These are phyloP conservation scores for Ustilago hordei DNA, from an alignment of 1,284 basidiomycete species.

Conservation along the genomic window DNA sequence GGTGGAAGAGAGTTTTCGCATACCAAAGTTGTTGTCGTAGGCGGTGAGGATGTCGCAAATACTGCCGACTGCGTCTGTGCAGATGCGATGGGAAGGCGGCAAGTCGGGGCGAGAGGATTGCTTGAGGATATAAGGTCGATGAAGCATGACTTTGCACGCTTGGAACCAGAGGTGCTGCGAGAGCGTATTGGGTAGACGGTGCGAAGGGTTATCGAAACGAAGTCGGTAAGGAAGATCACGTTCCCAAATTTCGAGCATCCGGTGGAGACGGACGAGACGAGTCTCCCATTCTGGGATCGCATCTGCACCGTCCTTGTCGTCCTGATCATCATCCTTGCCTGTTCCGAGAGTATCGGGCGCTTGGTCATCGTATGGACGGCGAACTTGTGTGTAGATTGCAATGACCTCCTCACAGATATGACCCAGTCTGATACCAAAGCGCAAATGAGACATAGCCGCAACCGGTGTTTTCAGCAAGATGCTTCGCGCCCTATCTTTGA, in stretches of 20 bases:
- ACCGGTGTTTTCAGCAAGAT: conserved; percentile 46
- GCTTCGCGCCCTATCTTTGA: conserved; percentile 37
- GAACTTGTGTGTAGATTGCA: conserved; percentile 52
- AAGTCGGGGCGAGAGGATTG: conserved; percentile 37
- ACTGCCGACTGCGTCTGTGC: conserved; percentile 50
- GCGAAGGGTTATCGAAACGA: conserved; percentile 37
- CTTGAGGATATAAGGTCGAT: conserved; percentile 59
- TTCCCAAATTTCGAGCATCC: conserved; percentile 36
- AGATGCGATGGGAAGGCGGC: conserved; percentile 53
- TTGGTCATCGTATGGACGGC: conserved; percentile 21
- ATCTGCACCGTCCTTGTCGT: conserved; percentile 1
- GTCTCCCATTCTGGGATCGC: conserved; percentile 37
- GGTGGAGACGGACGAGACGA: conserved; percentile 29
- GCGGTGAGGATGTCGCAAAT: conserved; percentile 51
- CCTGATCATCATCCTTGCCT: neutral
- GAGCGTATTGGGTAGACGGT: conserved; percentile 48
- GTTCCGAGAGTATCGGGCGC: neutral
- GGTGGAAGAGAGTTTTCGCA: conserved; percentile 52
- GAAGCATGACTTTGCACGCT: conserved; percentile 49
- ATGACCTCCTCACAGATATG: conserved; percentile 52
- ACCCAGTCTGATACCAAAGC: conserved; percentile 37
- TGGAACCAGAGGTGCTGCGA: conserved; percentile 50
- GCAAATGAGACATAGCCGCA: conserved; percentile 42
- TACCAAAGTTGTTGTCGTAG: conserved; percentile 52
- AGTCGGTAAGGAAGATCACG: conserved; percentile 34